A percentile compares a stretch with the other conserved stretches of the same genome.
Conservation (phyloP, 768 basidiomycete species). For the Crucibulum laeve region DNA sequence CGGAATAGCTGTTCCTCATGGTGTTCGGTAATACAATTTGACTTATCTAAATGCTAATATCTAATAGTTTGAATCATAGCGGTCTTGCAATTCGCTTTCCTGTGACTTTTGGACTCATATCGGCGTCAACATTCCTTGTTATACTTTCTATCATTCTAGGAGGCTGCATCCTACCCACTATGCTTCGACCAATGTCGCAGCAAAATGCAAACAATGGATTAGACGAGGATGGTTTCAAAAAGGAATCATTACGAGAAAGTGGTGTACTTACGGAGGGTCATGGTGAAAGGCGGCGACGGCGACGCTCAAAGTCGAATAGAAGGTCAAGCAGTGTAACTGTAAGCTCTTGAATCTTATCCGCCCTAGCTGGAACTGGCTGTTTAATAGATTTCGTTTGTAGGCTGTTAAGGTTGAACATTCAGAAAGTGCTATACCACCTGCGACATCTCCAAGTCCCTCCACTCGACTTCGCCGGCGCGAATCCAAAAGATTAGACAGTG, state of each 20-base stretch:
- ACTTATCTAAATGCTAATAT: neutral
- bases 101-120: constrained; percentile 43
- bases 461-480: neutral
- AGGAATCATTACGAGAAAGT: neutral
- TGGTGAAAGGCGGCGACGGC: too few relatives aligned
- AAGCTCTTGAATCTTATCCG: too few relatives aligned
- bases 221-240: constrained; percentile 3
- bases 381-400: neutral
- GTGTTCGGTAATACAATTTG: constrained; percentile 52
- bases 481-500: neutral
- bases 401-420: neutral
- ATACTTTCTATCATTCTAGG: constrained; percentile 43
- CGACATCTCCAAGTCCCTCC: neutral
- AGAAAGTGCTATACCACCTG: neutral
- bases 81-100: constrained; percentile 72
- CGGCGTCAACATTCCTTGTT: constrained; percentile 40
- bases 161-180: constrained; percentile 47
- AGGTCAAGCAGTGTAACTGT: too few relatives aligned
- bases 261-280: too few relatives aligned
- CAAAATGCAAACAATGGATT: constrained; percentile 10
- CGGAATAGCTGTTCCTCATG: constrained; percentile 61
- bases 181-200: constrained; percentile 17
- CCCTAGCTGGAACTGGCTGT: too few relatives aligned
- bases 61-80: constrained; percentile 27
- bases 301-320: too few relatives aligned